These are phyloP conservation scores for Alternaria viburni DNA, from an alignment of 2,329 filamentous ascomycete species.

Conservation along the genomic window DNA sequence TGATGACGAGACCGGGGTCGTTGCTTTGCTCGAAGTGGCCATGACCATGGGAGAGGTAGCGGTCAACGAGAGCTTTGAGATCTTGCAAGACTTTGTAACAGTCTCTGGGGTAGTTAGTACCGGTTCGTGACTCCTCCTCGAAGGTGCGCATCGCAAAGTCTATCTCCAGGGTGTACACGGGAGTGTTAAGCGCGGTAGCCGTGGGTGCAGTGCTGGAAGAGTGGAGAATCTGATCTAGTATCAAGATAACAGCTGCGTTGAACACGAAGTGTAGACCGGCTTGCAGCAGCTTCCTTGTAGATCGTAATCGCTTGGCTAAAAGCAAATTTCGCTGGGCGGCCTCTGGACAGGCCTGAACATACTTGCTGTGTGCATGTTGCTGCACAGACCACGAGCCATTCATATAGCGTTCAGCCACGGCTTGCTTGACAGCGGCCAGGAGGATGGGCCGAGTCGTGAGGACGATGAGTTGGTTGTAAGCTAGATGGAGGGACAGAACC, in stretches of 20 bases:
- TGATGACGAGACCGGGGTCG: not conserved
- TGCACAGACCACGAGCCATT: conserved; percentile 17
- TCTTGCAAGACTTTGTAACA: conserved; percentile 33
- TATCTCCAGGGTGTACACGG: conserved; percentile 15
- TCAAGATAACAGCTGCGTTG: conserved; percentile 34
- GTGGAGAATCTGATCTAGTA: conserved; percentile 29
- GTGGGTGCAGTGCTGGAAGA: not conserved
- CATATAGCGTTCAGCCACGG: conserved; percentile 26
- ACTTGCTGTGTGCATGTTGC: conserved; percentile 12
- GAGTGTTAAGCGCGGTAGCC: not conserved
- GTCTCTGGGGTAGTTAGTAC: conserved; percentile 33
- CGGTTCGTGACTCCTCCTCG: conserved; percentile 28
- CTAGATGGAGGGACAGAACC: conserved; percentile 33
- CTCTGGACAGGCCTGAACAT: conserved; percentile 22
- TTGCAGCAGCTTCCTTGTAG: conserved; percentile 24
- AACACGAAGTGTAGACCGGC: conserved; percentile 36
- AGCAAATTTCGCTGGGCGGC: conserved; percentile 30
- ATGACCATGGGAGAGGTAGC: conserved; percentile 17
- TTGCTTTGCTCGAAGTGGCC: not conserved
- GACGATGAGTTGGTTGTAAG: conserved; percentile 33
- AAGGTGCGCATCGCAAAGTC: conserved; percentile 32
- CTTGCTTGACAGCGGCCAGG: conserved; percentile 31
- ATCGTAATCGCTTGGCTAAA: conserved; percentile 20
- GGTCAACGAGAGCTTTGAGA: conserved; percentile 27
- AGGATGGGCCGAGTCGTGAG: conserved; percentile 33